phyloP scores from a whole-genome alignment of 306 rosid species.

The Carpinus fangiana region DNA sequence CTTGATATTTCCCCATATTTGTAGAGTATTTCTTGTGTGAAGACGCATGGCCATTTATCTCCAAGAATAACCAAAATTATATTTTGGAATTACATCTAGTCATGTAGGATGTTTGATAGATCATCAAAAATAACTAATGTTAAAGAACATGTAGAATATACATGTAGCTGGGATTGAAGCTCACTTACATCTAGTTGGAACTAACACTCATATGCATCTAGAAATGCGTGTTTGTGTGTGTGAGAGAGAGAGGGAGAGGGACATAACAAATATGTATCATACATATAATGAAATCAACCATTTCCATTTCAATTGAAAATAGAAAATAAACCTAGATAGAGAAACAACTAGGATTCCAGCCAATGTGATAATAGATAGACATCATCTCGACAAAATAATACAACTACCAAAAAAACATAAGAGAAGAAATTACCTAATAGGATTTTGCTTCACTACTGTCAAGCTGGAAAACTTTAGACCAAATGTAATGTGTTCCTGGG shows the following conservation, averaged over 20 bases:
- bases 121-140: too few species aligned
- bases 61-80: too few species aligned
- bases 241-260: background rate
- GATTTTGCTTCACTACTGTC: constrained; percentile 79
- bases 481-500: constrained; percentile 64
- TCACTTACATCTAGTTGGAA: too few species aligned
- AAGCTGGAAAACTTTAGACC: constrained; percentile 82
- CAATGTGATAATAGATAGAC: background rate
- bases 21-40: too few species aligned
- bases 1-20: too few species aligned
- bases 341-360: background rate
- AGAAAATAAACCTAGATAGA: background rate
- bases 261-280: background rate
- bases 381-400: background rate
- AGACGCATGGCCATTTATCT: too few species aligned
- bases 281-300: constrained; percentile 5
- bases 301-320: background rate
- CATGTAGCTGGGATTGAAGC: too few species aligned
- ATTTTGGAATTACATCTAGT: too few species aligned
- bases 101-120: too few species aligned
- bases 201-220: too few species aligned
- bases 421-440: constrained; percentile 54
- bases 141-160: too few species aligned
- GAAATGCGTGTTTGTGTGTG: too few species aligned
- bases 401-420: constrained; percentile 19